Conservation (phyloP, 192 early-diverging fungal genomes). For the Coemansia erecta region DNA sequence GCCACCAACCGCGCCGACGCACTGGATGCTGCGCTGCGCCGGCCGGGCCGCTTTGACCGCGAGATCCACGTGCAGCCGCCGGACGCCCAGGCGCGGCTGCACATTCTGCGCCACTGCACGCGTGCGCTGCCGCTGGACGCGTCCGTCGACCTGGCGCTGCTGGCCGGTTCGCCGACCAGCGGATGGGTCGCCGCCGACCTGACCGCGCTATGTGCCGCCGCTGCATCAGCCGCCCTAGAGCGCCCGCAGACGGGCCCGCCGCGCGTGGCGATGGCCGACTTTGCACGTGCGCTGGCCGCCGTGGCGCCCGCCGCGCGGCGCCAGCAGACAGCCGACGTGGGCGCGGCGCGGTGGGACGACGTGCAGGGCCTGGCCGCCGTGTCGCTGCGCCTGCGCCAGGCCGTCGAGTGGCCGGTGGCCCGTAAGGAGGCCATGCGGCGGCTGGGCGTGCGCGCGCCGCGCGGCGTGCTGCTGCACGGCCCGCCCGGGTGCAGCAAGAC, state of each 20-base stretch:
- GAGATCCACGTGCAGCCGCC: constrained; percentile 95
- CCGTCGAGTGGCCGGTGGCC: constrained; percentile 86
- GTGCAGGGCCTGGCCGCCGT: constrained; percentile 85
- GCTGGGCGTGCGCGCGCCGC: constrained; percentile 76
- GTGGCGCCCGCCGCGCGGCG: constrained; percentile 74
- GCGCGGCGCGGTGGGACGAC: constrained; percentile 71
- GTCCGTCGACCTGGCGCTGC: constrained; percentile 53
- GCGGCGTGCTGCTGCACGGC: constrained; percentile 93
- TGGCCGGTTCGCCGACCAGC: constrained; percentile 66
- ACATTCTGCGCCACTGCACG: constrained; percentile 65
- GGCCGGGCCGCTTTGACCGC: constrained; percentile 95
- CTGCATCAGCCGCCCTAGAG: constrained; percentile 37
- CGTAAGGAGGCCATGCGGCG: constrained; percentile 65
- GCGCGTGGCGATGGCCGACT: constrained; percentile 57
- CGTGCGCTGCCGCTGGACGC: constrained; percentile 54
- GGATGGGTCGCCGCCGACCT: constrained; percentile 97
- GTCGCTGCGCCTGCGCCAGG: constrained; percentile 75
- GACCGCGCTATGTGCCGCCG: constrained; percentile 76
- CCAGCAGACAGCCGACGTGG: constrained; percentile 62
- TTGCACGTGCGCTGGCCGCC: constrained; percentile 60
- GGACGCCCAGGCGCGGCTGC: constrained; percentile 54
- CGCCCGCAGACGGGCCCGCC: background rate
- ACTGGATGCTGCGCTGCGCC: constrained; percentile 89
- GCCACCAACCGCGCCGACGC: constrained; percentile 98
- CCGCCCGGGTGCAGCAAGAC: constrained; percentile 99